These are phyloP conservation scores for Daldinia decipiens DNA, from an alignment of 495 filamentous ascomycete species.

Conservation along the genomic window DNA sequence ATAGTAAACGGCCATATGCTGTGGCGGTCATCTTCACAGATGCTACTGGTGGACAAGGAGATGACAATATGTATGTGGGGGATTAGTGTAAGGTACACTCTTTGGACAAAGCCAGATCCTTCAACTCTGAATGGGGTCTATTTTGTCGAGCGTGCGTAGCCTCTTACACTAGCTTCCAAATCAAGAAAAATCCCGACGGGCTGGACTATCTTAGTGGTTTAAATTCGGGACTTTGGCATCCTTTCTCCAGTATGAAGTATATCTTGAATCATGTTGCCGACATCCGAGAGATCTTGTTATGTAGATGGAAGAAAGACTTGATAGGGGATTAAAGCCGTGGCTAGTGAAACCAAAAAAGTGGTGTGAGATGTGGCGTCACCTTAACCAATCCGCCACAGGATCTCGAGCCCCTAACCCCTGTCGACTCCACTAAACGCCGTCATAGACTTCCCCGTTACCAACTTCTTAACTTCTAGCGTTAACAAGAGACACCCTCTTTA, in stretches of 20 bases:
- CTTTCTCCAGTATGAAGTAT: constrained; percentile 11
- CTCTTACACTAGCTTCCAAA: not conserved
- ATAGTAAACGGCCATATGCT: constrained; percentile 17
- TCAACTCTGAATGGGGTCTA: constrained; percentile 11
- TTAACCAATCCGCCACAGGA: constrained; percentile 13
- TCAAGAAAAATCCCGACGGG: constrained; percentile 13
- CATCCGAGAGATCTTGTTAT: constrained; percentile 21
- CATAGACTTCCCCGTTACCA: constrained; percentile 43
- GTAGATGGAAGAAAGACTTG: not conserved
- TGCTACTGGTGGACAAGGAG: constrained; percentile 17
- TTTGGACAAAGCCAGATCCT: constrained; percentile 15
- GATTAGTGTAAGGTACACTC: not conserved
- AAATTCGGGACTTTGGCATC: not conserved
- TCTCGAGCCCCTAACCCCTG: not conserved
- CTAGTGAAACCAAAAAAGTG: constrained; percentile 22
- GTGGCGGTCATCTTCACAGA: constrained; percentile 20
- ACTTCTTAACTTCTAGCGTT: constrained; percentile 17
- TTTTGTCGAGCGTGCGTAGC: not conserved
- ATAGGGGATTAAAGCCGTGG: constrained; percentile 22
- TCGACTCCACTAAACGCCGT: constrained; percentile 32
- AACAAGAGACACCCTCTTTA: not conserved
- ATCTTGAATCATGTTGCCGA: constrained; percentile 26
- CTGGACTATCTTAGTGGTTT: not conserved
- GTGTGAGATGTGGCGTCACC: constrained; percentile 33
- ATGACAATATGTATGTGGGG: constrained; percentile 35